Conservation (phyloP, 306 rosid species). For the Ammopiptanthus mongolicus region DNA sequence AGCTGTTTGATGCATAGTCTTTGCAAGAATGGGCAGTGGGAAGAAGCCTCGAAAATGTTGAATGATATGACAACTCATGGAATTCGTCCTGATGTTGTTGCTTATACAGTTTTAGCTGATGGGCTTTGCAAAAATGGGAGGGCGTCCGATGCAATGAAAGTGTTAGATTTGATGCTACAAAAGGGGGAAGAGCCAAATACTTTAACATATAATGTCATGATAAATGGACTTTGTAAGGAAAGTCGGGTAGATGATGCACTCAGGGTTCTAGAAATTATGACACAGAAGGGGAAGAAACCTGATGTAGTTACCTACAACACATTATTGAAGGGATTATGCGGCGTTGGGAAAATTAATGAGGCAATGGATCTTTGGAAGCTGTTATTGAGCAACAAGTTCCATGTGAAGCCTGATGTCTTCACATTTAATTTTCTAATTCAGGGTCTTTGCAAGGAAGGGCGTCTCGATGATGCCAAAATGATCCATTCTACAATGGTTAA, state of each 20-base stretch:
- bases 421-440: conserved; percentile 49
- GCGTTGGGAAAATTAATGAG: conserved; percentile 49
- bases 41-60: conserved; percentile 53
- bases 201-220: conserved; percentile 58
- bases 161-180: conserved; percentile 56
- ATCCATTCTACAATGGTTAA: conserved; percentile 52
- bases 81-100: conserved; percentile 49
- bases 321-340: conserved; percentile 56
- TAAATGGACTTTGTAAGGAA: conserved; percentile 74
- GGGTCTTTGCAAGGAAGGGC: conserved; percentile 61
- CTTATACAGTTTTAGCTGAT: conserved; percentile 57
- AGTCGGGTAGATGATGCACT: conserved; percentile 55
- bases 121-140: conserved; percentile 77
- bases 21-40: conserved; percentile 57
- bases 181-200: conserved; percentile 60
- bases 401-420: conserved; percentile 46
- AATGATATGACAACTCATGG: conserved; percentile 51
- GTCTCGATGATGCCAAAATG: conserved; percentile 40
- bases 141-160: conserved; percentile 39
- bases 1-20: conserved; percentile 57
- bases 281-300: conserved; percentile 60
- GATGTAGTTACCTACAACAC: conserved; percentile 65
- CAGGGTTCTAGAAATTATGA: conserved; percentile 52
- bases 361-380: conserved; percentile 51
- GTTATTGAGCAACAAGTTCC: conserved; percentile 39